Base-by-base conservation (phyloP, 2,329 filamentous ascomycete genomes). In the Dactylella cylindrospora region DNA sequence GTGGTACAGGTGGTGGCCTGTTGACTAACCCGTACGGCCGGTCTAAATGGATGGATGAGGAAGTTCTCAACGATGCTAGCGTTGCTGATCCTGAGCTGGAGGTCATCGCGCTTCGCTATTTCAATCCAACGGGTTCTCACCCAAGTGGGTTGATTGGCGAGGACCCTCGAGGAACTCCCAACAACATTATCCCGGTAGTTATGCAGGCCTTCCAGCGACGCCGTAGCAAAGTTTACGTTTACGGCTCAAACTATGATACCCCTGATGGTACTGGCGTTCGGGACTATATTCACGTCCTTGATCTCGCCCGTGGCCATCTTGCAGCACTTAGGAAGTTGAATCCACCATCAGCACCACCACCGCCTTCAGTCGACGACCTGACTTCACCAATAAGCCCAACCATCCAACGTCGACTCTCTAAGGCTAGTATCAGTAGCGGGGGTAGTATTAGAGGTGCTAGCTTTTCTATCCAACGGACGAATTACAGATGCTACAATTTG, bases 71-170 rank as follows among this genome's bases (percentile, higher is more conserved):
- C 10, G 83, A 85, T 68, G 72, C 83, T 32, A 81, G 81, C 10
- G 72, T 74, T 13, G 78, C 83, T 2, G 80, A 85, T 69, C 77
- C 80, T 4, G 76, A 78, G 19, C 84, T 82, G 81, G 78, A 78
- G 12, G 81, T 84, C 66, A 80, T 81, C 26, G 80, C 81, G 3
- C 74, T 85, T 22, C 77, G 83, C 23, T 85, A 85, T 71, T 85
- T 85, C 74, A 85, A 85, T 65, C 83, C 83, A 0, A 79, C 84
- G 47, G 83, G 83, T 5, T 84, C 81, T 70, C 80, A 85, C 68
- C 74, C 80, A 20, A 84, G 81, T 2, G 83, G 83, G 12, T 73
- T 83, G 5, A 74, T 85, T 8, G 80, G 82, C 13, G 83, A 85
- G 72, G 80, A 84, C 69, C 83, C 83, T 19, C 76, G 79, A 51